Conservation (phyloP, 345 rosid genomes). For the Acer campestre region DNA sequence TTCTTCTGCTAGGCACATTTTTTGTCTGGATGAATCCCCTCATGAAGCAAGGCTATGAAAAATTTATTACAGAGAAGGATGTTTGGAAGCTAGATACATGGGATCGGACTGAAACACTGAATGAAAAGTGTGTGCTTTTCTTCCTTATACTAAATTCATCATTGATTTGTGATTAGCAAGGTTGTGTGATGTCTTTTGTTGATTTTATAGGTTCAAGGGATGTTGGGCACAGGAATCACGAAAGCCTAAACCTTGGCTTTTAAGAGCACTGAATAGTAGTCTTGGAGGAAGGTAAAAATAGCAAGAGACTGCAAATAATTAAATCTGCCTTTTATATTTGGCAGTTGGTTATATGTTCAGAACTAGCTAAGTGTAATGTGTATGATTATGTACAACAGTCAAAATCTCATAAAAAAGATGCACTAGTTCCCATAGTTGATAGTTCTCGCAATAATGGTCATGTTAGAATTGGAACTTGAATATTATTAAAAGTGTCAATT, state of each 20-base stretch:
- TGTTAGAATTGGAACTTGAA: background rate
- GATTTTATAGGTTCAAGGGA: conserved; percentile 63
- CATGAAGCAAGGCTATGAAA: conserved; percentile 83
- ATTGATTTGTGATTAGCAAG: conserved; percentile 20
- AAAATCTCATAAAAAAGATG: background rate
- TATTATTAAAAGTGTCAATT: background rate
- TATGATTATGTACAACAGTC: background rate
- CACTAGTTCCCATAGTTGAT: background rate
- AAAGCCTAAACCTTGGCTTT: conserved; percentile 85
- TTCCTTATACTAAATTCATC: conserved; percentile 17
- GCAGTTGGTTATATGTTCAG: background rate
- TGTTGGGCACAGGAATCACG: conserved; percentile 87
- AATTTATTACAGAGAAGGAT: conserved; percentile 92
- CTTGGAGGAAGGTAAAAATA: conserved; percentile 84
- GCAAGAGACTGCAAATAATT: conserved; percentile 10
- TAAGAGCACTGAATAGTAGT: conserved; percentile 76
- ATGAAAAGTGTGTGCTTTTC: conserved; percentile 51
- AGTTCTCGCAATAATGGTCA: background rate
- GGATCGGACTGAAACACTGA: conserved; percentile 90
- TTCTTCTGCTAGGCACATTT: conserved; percentile 44
- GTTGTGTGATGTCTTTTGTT: conserved; percentile 27
- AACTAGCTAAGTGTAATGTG: background rate
- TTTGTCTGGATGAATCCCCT: conserved; percentile 91
- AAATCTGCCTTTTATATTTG: background rate
- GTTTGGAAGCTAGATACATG: conserved; percentile 90